These are phyloP conservation scores for Epichloe coenophiala DNA, from an alignment of 2,329 filamentous ascomycete genomes.

Conservation along the genomic window DNA sequence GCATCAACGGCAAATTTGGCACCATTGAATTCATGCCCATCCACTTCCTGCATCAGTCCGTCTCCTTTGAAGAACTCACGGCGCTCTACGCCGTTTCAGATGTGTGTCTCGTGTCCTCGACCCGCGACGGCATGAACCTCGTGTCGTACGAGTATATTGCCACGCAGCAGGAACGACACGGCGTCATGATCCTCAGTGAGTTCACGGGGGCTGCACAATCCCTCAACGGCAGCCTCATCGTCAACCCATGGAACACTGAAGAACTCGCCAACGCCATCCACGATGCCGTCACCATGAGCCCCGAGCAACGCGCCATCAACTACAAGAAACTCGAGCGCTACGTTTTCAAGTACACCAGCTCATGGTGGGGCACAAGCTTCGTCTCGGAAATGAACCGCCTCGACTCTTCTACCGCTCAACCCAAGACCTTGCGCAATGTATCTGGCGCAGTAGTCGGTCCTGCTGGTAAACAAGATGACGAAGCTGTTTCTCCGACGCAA, in stretches of 20 bases:
- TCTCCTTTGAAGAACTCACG: slow-evolving; percentile 87
- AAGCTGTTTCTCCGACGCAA: slow-evolving; percentile 3
- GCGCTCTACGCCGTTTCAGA: slow-evolving; percentile 88
- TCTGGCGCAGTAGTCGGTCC: slow-evolving; percentile 23
- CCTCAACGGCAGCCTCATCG: slow-evolving; percentile 81
- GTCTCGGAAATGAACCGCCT: slow-evolving; percentile 64
- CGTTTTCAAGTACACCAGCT: slow-evolving; percentile 93
- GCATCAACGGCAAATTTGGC: slow-evolving; percentile 94
- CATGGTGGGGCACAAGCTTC: slow-evolving; percentile 93
- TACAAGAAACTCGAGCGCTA: slow-evolving; percentile 89
- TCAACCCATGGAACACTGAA: slow-evolving; percentile 98
- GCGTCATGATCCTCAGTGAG: slow-evolving; percentile 88
- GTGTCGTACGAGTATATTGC: slow-evolving; percentile 98
- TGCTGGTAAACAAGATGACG: slow-evolving; percentile 5
- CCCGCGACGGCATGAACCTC: slow-evolving; percentile 95
- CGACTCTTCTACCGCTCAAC: slow-evolving; percentile 22
- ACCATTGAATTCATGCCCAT: slow-evolving; percentile 98
- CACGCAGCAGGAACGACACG: slow-evolving; percentile 78
- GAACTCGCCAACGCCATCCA: slow-evolving; percentile 87
- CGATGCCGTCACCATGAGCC: slow-evolving; percentile 91
- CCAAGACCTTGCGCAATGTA: slow-evolving; percentile 28
- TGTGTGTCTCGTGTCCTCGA: slow-evolving; percentile 83
- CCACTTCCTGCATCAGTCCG: slow-evolving; percentile 94
- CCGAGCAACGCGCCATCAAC: slow-evolving; percentile 74
- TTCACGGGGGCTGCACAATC: slow-evolving; percentile 94